A percentile compares a stretch with the other conserved stretches of the same genome.
These are phyloP conservation scores for Aspergillus neotritici DNA, from an alignment of 2,329 filamentous ascomycete species.

Conservation along the genomic window DNA sequence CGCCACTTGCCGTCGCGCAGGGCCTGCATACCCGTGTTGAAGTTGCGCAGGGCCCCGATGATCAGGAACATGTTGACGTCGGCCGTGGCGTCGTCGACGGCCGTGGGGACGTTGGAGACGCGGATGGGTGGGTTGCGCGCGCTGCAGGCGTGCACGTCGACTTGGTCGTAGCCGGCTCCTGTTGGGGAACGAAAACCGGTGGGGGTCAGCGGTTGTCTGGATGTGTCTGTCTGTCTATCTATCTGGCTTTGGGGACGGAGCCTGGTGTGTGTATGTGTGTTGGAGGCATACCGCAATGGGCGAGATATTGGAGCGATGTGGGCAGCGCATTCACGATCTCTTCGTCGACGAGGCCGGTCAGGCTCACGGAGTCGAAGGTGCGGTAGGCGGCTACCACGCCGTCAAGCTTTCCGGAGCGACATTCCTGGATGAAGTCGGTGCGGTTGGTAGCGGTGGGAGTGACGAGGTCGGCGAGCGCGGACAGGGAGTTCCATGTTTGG, in stretches of 20 bases:
- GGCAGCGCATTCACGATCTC: constrained; percentile 57
- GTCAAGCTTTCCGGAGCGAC: constrained; percentile 59
- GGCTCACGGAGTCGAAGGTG: constrained; percentile 59
- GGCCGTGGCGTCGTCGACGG: constrained; percentile 76
- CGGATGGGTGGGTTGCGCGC: constrained; percentile 53
- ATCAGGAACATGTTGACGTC: constrained; percentile 77
- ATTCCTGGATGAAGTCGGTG: constrained; percentile 64
- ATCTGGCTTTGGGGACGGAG: background rate
- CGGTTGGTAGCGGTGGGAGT: constrained; percentile 57
- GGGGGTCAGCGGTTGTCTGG: background rate
- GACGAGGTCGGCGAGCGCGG: constrained; percentile 60
- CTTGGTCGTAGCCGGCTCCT: constrained; percentile 81
- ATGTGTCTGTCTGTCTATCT: background rate
- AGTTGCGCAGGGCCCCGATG: constrained; percentile 69
- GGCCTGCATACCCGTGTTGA: constrained; percentile 60
- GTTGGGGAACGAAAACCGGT: background rate
- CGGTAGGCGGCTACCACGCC: constrained; percentile 62
- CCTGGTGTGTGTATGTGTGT: background rate
- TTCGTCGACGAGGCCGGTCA: constrained; percentile 65
- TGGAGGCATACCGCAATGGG: constrained; percentile 33
- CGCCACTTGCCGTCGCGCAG: constrained; percentile 65
- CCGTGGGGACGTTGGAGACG: constrained; percentile 76
- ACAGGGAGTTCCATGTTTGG: constrained; percentile 58
- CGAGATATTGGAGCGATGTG: constrained; percentile 33
- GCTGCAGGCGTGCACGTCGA: constrained; percentile 68